A percentile compares a stretch with the other conserved stretches of the same genome.
Evolutionary conservation across 331 rosid genomes (phyloP).

Genomic region (Malus hybrid): DNA sequence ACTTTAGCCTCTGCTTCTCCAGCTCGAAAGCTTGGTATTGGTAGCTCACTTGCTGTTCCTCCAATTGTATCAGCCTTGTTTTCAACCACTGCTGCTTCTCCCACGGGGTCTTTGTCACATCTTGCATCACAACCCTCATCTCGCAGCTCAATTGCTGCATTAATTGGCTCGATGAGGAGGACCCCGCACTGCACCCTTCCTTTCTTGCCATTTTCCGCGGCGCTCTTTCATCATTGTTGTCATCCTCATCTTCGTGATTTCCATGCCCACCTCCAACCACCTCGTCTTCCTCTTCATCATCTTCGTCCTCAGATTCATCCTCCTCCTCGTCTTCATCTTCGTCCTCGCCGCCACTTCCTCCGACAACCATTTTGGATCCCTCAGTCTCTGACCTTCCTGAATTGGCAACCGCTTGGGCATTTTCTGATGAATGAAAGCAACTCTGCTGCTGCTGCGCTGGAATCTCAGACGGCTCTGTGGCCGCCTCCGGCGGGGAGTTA

Average conservation of each 20-base stretch:
- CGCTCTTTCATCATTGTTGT: constrained; percentile 33
- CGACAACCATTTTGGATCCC: constrained; percentile 32
- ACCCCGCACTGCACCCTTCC: constrained; percentile 3
- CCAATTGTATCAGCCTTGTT: constrained; percentile 43
- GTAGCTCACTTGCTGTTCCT: constrained; percentile 51
- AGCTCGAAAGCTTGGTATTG: constrained; percentile 48
- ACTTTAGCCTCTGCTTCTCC: constrained; percentile 74
- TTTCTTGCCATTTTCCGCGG: constrained; percentile 42
- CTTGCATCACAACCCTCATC: constrained; percentile 45
- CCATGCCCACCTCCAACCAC: constrained; percentile 46
- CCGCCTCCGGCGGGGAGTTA: constrained; percentile 41
- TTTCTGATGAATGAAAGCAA: constrained; percentile 54
- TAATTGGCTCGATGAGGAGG: constrained; percentile 13
- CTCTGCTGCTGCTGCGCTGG: constrained; percentile 29
- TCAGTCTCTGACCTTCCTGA: constrained; percentile 29
- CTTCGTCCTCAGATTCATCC: constrained; percentile 45
- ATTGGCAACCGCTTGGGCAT: constrained; percentile 15
- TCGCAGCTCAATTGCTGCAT: constrained; percentile 47
- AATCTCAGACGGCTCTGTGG: constrained; percentile 26
- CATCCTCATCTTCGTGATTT: constrained; percentile 49
- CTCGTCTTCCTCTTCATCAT: constrained; percentile 59
- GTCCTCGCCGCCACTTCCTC: constrained; percentile 34
- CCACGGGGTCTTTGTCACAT: constrained; percentile 46
- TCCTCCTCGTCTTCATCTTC: constrained; percentile 55
- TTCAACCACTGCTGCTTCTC: constrained; percentile 84